Conservation (phyloP, 1,284 basidiomycete species). For the Ustilago nuda region DNA sequence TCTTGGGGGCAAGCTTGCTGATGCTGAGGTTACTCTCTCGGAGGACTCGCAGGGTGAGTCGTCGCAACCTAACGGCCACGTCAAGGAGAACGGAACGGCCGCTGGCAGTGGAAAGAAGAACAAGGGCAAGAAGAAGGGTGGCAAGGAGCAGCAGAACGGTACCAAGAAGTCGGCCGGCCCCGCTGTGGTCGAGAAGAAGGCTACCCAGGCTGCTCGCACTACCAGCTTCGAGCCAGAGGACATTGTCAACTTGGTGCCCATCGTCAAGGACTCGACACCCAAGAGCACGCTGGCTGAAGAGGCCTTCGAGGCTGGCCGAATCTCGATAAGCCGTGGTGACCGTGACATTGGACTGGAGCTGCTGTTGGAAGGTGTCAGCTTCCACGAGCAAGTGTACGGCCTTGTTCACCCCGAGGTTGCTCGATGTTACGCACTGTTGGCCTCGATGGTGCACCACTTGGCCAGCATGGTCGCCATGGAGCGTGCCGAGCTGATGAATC, state of each 20-base stretch:
- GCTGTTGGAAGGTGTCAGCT: constrained; percentile 73
- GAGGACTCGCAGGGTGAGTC: constrained; percentile 59
- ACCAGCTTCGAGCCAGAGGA: constrained; percentile 73
- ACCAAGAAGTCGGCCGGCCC: constrained; percentile 41
- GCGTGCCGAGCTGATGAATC: constrained; percentile 47
- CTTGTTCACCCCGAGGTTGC: constrained; percentile 74
- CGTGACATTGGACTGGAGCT: constrained; percentile 73
- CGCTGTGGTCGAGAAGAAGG: constrained; percentile 22
- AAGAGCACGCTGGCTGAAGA: constrained; percentile 73
- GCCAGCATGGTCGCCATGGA: constrained; percentile 48
- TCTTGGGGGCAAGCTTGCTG: constrained; percentile 65
- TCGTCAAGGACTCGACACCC: constrained; percentile 73
- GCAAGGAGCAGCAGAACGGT: constrained; percentile 40
- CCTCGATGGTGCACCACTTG: constrained; percentile 71
- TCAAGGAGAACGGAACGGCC: constrained; percentile 18
- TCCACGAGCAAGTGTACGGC: constrained; percentile 75
- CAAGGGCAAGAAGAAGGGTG: constrained; percentile 48
- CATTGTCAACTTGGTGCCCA: constrained; percentile 73
- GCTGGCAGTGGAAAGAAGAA: constrained; percentile 34
- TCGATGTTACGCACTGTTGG: constrained; percentile 72
- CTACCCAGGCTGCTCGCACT: constrained; percentile 54
- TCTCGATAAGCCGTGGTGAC: constrained; percentile 72
- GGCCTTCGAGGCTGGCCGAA: constrained; percentile 73
- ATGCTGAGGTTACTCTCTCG: constrained; percentile 25
- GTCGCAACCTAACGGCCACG: constrained; percentile 64